Evolutionary conservation across 305 asterid species (phyloP).

Genomic region (Vinca major): DNA sequence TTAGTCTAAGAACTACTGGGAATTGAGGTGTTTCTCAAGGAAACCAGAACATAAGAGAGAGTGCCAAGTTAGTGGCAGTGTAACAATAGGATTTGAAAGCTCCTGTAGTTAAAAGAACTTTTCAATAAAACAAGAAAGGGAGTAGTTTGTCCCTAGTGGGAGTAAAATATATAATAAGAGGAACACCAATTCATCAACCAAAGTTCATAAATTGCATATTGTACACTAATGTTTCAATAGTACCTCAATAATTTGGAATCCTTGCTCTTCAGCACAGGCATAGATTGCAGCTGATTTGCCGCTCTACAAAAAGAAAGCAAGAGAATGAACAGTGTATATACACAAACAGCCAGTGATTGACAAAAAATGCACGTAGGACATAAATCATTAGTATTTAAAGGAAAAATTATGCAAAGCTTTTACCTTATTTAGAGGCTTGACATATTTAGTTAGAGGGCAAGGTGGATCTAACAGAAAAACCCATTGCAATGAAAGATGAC

Average conservation of each 20-base stretch:
- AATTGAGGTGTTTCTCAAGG: background rate
- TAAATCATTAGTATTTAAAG: no score
- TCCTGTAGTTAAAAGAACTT: background rate
- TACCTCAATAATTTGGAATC: slow-evolving; percentile 98
- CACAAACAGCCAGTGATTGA: slow-evolving; percentile 1
- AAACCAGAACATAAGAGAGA: background rate
- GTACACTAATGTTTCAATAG: slow-evolving; percentile 7
- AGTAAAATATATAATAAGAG: background rate
- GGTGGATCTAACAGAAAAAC: background rate
- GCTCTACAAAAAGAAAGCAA: slow-evolving; percentile 44
- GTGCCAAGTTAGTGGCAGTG: background rate
- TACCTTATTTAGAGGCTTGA: background rate
- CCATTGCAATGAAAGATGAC: background rate
- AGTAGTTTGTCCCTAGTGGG: background rate
- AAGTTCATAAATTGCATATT: background rate
- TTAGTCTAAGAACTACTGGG: background rate
- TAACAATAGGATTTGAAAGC: background rate
- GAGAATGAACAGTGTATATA: background rate
- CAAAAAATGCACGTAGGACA: background rate
- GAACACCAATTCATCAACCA: background rate
- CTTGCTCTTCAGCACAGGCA: slow-evolving; percentile 95
- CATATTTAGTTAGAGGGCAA: background rate
- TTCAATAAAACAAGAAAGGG: background rate
- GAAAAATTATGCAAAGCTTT: background rate
- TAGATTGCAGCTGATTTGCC: slow-evolving; percentile 98